A percentile compares a stretch with the other conserved stretches of the same genome.
These are phyloP conservation scores for Fraxinus americana DNA, from an alignment of 257 asterid genomes.

Conservation along the genomic window DNA sequence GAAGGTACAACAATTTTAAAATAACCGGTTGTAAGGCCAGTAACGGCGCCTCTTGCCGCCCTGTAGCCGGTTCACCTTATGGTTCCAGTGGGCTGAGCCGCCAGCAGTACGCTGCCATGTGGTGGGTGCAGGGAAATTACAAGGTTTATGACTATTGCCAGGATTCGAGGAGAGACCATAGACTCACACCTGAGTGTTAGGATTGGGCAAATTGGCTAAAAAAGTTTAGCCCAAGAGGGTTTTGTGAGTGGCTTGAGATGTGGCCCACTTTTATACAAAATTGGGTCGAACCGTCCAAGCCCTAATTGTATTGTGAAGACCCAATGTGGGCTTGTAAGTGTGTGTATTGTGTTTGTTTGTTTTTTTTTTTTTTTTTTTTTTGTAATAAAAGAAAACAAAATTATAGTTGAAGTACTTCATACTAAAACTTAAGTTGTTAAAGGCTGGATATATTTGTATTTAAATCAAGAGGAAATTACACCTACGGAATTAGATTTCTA, in stretches of 20 bases:
- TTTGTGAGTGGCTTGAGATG: constrained; percentile 41
- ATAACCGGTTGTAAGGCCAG: constrained; percentile 48
- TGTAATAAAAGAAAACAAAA: background rate
- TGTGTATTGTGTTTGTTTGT: background rate
- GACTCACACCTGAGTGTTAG: constrained; percentile 77
- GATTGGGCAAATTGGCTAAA: background rate
- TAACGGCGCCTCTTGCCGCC: constrained; percentile 41
- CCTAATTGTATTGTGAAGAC: constrained; percentile 3
- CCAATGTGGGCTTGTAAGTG: background rate
- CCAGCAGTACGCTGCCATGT: constrained; percentile 67
- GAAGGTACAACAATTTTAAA: constrained; percentile 66
- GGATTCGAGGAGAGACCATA: constrained; percentile 59
- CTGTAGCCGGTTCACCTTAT: constrained; percentile 42
- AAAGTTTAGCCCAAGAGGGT: background rate
- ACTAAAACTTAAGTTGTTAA: too few species aligned
- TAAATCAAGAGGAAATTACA: too few species aligned
- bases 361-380: too few species aligned
- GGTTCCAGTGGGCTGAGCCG: constrained; percentile 61
- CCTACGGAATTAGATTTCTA: too few species aligned
- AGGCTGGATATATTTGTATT: too few species aligned
- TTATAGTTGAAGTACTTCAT: too few species aligned
- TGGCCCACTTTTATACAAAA: constrained; percentile 19
- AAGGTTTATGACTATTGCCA: constrained; percentile 74
- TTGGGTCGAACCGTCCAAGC: constrained; percentile 39
- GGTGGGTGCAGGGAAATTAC: constrained; percentile 58